These are phyloP conservation scores for Globisporangium nunn DNA, from an alignment of 352 stramenopile species.

Conservation along the genomic window DNA sequence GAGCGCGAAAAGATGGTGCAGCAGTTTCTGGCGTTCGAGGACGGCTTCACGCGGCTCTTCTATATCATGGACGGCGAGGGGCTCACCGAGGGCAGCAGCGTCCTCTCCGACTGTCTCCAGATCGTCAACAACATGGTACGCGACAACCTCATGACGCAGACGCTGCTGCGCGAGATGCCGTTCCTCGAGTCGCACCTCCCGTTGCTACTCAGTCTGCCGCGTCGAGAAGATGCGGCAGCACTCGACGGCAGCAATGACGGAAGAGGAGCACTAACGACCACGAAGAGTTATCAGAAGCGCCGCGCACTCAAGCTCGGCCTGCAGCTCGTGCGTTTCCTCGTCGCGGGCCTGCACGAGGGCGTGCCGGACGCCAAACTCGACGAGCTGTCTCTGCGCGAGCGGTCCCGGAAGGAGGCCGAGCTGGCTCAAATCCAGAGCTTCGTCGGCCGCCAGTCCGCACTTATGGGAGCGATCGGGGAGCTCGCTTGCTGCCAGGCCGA, in stretches of 20 bases:
- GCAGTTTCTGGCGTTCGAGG: constrained; percentile 79
- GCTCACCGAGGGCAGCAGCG: constrained; percentile 35
- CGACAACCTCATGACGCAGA: constrained; percentile 78
- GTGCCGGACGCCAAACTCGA: constrained; percentile 32
- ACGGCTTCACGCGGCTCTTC: constrained; percentile 69
- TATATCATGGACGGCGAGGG: constrained; percentile 70
- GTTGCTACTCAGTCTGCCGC: constrained; percentile 31
- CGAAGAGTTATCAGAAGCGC: constrained; percentile 34
- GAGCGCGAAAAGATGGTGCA: constrained; percentile 63
- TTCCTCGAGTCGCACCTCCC: constrained; percentile 50
- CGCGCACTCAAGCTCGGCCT: constrained; percentile 50
- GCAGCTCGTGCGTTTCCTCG: constrained; percentile 61
- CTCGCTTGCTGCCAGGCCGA: constrained; percentile 47
- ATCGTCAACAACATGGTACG: constrained; percentile 78
- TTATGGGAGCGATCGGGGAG: constrained; percentile 63
- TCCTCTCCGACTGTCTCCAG: constrained; percentile 66
- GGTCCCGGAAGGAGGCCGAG: constrained; percentile 34
- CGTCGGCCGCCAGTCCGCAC: constrained; percentile 40
- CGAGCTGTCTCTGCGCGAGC: constrained; percentile 47
- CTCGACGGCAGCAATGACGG: constrained; percentile 4
- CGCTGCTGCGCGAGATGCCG: constrained; percentile 52
- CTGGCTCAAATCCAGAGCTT: constrained; percentile 50
- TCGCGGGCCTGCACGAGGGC: constrained; percentile 52
- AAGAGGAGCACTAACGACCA: constrained; percentile 7
- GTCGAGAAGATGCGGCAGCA: constrained; percentile 7